Conservation (phyloP, 306 rosid genomes). For the Casuarina equisetifolia region DNA sequence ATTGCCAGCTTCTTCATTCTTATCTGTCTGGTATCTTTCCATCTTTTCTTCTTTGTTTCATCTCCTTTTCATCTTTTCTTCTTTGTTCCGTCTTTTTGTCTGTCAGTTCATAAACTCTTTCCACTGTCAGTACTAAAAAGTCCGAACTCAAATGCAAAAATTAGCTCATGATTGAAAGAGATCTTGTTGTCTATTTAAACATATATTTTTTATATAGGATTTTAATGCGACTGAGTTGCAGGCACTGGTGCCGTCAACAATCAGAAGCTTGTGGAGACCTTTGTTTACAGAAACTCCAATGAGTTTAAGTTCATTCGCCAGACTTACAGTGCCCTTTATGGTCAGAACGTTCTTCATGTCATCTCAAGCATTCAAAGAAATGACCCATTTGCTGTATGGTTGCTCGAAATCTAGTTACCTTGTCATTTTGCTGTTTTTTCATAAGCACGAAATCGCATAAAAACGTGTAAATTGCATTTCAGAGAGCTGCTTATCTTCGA, state of each 20-base stretch:
- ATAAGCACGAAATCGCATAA: no score
- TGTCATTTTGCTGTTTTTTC: no score
- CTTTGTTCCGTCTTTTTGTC: no score
- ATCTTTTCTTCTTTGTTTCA: background rate
- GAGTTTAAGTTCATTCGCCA: conserved; percentile 26
- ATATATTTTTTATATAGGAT: no score
- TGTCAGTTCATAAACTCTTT: no score
- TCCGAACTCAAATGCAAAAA: no score
- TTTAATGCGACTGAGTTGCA: background rate
- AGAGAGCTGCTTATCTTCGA: conserved; percentile 30
- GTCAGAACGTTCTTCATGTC: conserved; percentile 21
- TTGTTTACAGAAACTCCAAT: conserved; percentile 6
- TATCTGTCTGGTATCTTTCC: conserved; percentile 12
- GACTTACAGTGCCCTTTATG: conserved; percentile 22
- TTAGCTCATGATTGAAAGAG: no score
- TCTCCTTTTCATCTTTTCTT: background rate
- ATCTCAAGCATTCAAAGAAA: conserved; percentile 16
- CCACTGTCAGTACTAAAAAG: no score
- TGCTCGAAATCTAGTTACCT: background rate
- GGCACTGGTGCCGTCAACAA: conserved; percentile 18
- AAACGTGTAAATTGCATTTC: background rate
- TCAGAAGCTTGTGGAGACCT: conserved; percentile 15
- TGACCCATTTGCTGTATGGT: conserved; percentile 14
- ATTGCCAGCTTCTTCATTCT: conserved; percentile 26
- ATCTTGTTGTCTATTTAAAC: no score